Conservation (phyloP, 2,329 filamentous ascomycete genomes). For the Penicillium brevicompactum region DNA sequence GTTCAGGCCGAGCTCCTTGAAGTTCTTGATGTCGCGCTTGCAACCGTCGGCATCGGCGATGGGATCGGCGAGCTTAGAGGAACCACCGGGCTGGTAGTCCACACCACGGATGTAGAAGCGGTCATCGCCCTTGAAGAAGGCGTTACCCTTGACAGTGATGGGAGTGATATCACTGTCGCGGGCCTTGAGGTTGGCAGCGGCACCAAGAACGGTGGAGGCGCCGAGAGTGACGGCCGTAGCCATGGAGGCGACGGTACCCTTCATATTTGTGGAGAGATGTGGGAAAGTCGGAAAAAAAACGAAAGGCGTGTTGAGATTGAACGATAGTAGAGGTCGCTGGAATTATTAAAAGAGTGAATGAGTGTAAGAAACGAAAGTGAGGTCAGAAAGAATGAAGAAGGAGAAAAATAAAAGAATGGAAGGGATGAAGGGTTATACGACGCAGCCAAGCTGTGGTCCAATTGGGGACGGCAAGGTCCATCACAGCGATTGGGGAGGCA, state of each 20-base stretch:
- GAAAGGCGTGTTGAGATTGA: constrained; percentile 10
- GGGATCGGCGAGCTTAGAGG: constrained; percentile 68
- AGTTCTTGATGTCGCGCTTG: constrained; percentile 76
- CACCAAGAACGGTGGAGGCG: constrained; percentile 50
- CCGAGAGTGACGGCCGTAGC: constrained; percentile 51
- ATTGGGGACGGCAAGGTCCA: not conserved
- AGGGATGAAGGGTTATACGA: constrained; percentile 20
- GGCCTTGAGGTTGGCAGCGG: constrained; percentile 38
- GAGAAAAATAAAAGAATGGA: constrained; percentile 21
- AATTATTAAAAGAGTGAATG: constrained; percentile 20
- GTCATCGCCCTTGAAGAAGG: constrained; percentile 64
- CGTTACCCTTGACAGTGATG: constrained; percentile 65
- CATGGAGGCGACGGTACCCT: constrained; percentile 50
- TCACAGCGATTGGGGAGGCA: not conserved
- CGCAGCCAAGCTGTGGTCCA: not conserved
- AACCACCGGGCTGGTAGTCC: constrained; percentile 69
- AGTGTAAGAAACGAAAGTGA: constrained; percentile 18
- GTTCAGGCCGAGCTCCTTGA: constrained; percentile 86
- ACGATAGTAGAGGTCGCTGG: constrained; percentile 17
- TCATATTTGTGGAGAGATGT: constrained; percentile 49
- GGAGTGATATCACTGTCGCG: constrained; percentile 52
- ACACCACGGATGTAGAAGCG: constrained; percentile 58
- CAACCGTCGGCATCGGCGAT: constrained; percentile 71
- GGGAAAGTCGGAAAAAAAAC: constrained; percentile 4
- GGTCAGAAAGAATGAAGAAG: constrained; percentile 22